Conservation (phyloP, 2,329 filamentous ascomycete genomes). For the Teratosphaeria pseudoeucalypti region DNA sequence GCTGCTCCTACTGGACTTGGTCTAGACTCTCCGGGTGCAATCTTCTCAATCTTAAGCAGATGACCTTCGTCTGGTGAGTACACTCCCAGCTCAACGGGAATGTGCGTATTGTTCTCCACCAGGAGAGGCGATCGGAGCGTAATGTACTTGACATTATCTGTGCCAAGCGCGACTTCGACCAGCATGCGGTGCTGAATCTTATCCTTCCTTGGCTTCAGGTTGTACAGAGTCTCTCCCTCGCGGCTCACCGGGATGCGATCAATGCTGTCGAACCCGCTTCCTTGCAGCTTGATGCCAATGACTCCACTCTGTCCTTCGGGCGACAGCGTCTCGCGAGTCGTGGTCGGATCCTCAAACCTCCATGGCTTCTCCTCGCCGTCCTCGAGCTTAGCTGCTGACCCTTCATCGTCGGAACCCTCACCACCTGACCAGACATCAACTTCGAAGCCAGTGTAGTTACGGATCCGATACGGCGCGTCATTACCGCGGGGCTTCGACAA, state of each 20-base stretch:
- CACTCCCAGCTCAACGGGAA: conserved; percentile 85
- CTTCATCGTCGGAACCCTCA: conserved; percentile 52
- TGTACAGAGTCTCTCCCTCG: conserved; percentile 90
- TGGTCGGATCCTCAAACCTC: conserved; percentile 94
- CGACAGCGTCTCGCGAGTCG: conserved; percentile 85
- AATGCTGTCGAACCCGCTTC: conserved; percentile 85
- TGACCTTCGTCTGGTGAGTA: conserved; percentile 81
- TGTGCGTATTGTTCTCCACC: conserved; percentile 93
- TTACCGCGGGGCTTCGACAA: conserved; percentile 83
- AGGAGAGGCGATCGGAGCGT: conserved; percentile 85
- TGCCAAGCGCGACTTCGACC: conserved; percentile 81
- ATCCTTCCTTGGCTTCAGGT: conserved; percentile 76
- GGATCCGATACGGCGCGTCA: conserved; percentile 85
- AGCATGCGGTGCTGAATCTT: conserved; percentile 78
- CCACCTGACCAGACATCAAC: conserved; percentile 73
- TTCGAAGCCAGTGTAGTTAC: conserved; percentile 92
- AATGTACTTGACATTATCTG: conserved; percentile 96
- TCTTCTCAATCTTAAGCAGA: conserved; percentile 94
- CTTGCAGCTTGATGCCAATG: conserved; percentile 76
- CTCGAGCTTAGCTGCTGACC: conserved; percentile 64
- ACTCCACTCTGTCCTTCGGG: conserved; percentile 71
- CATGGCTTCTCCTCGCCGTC: conserved; percentile 90
- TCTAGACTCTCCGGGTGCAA: conserved; percentile 78
- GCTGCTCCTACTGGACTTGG: conserved; percentile 88
- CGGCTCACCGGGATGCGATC: conserved; percentile 81